Evolutionary conservation across 2,329 filamentous ascomycete species (phyloP).

Genomic region (Penicillium corylophilum): DNA sequence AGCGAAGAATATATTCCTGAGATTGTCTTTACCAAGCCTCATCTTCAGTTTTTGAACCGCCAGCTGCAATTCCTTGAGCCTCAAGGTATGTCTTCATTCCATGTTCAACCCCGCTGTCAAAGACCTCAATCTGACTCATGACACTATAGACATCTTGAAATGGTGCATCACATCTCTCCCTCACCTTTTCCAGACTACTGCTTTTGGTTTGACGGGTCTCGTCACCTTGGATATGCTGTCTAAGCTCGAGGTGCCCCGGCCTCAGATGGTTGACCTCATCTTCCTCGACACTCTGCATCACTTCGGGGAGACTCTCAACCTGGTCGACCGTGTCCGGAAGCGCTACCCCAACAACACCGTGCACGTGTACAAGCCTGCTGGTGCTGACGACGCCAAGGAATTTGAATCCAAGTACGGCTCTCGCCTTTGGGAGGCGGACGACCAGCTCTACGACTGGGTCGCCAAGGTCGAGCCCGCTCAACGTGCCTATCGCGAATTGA

Average conservation of each 20-base stretch:
- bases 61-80: conserved; percentile 86
- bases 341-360: conserved; percentile 77
- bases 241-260: conserved; percentile 49
- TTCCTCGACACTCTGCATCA: conserved; percentile 85
- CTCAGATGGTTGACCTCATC: conserved; percentile 55
- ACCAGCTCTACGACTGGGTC: conserved; percentile 92
- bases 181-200: conserved; percentile 81
- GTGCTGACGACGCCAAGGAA: conserved; percentile 67
- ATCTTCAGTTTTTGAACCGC: conserved; percentile 86
- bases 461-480: conserved; percentile 97
- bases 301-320: conserved; percentile 72
- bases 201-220: conserved; percentile 77
- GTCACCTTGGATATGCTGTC: conserved; percentile 72
- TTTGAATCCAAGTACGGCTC: conserved; percentile 82
- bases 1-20: conserved; percentile 66
- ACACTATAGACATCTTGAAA: conserved; percentile 71
- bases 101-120: neutral
- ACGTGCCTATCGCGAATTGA: conserved; percentile 81
- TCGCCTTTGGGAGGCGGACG: conserved; percentile 78
- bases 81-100: conserved; percentile 53
- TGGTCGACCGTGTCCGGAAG: conserved; percentile 71
- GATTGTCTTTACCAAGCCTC: conserved; percentile 80
- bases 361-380: conserved; percentile 86
- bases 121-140: conserved; percentile 14
- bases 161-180: conserved; percentile 92